Conservation (phyloP, 1,284 basidiomycete species). For the Leucoagaricus sp. region DNA sequence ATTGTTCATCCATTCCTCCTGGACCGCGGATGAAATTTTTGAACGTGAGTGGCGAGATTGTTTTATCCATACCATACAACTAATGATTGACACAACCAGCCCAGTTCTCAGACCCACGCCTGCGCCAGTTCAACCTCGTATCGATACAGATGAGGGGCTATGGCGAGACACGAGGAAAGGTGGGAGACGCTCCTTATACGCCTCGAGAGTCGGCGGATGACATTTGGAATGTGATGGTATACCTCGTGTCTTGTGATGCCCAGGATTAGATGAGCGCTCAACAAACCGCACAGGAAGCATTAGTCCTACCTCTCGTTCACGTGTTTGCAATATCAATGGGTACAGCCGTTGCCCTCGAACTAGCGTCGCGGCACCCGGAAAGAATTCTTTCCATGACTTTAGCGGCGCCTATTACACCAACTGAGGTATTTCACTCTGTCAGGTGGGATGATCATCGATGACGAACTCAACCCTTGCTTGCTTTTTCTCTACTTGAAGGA, state of each 20-base stretch:
- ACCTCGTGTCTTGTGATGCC: background rate
- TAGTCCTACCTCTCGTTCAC: constrained; percentile 37
- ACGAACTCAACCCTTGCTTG: background rate
- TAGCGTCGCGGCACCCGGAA: constrained; percentile 34
- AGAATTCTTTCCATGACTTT: constrained; percentile 37
- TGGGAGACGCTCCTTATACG: constrained; percentile 26
- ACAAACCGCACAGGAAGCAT: constrained; percentile 27
- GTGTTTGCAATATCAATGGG: constrained; percentile 41
- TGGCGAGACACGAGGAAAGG: constrained; percentile 32
- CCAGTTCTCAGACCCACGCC: constrained; percentile 34
- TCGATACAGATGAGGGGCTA: constrained; percentile 33
- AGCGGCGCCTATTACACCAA: constrained; percentile 37
- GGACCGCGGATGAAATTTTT: constrained; percentile 33
- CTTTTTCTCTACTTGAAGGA: no score
- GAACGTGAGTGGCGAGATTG: constrained; percentile 28
- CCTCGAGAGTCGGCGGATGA: constrained; percentile 34
- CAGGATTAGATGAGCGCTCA: background rate
- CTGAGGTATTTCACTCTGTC: constrained; percentile 28
- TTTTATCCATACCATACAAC: background rate
- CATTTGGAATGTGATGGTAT: constrained; percentile 32
- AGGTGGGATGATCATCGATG: background rate
- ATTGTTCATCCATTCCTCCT: constrained; percentile 38
- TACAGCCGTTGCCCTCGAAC: constrained; percentile 35
- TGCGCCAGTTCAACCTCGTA: constrained; percentile 39
- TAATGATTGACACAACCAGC: constrained; percentile 22